A percentile compares a stretch with the other conserved stretches of the same genome.
Conservation (phyloP, 83 land plant genomes). For the Picea mariana region DNA sequence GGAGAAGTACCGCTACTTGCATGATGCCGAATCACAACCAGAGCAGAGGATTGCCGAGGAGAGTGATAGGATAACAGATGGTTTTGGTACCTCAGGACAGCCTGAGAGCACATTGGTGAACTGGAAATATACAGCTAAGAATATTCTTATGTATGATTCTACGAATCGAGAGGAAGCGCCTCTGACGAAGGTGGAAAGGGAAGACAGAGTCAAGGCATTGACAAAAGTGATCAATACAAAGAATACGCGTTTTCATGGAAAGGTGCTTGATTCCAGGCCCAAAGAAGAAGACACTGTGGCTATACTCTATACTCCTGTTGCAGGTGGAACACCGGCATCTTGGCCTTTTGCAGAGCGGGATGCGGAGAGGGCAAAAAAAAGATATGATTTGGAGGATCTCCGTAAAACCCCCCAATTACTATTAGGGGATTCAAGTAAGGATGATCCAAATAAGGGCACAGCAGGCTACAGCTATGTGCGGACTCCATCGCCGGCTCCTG, state of each 20-base stretch:
- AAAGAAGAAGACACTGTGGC: conserved; percentile 68
- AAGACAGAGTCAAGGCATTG: conserved; percentile 64
- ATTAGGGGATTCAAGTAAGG: conserved; percentile 40
- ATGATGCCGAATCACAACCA: conserved; percentile 25
- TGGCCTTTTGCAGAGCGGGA: conserved; percentile 68
- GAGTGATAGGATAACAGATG: conserved; percentile 71
- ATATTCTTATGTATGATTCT: conserved; percentile 91
- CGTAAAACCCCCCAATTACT: conserved; percentile 73
- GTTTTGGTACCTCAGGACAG: conserved; percentile 94
- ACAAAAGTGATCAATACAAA: conserved; percentile 69
- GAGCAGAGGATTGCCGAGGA: conserved; percentile 18
- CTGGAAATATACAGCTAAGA: conserved; percentile 87
- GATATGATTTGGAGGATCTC: conserved; percentile 92
- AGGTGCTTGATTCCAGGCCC: conserved; percentile 59
- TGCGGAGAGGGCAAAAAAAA: conserved; percentile 59
- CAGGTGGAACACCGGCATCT: conserved; percentile 71
- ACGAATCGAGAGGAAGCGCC: conserved; percentile 73
- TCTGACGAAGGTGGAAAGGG: conserved; percentile 77
- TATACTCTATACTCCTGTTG: conserved; percentile 80
- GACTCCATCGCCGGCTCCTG: conserved; percentile 98
- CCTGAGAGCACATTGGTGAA: conserved; percentile 79
- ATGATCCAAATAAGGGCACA: conserved; percentile 48
- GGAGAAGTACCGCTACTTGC: conserved; percentile 58
- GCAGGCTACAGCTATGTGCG: conserved; percentile 85
- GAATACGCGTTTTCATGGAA: conserved; percentile 84